Base-by-base conservation (phyloP, 1,139 yeast species). In the Magnusiomyces suaveolens region DNA sequence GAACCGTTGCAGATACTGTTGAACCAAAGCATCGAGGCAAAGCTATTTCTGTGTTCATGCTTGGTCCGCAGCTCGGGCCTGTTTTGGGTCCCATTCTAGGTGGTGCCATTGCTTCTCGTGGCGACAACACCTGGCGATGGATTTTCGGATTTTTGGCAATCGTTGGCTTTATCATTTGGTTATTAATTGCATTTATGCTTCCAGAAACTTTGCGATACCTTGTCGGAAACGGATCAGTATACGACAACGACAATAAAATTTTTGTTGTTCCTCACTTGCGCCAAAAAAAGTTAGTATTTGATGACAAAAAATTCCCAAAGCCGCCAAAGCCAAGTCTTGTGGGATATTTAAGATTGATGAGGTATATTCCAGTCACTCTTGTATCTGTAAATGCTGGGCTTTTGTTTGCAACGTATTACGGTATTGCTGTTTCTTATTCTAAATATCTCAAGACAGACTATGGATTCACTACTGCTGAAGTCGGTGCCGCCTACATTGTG, bases 1-100 rank as follows among this genome's bases (percentile, higher is more conserved):
- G 95, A 2, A 85, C 95, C 0, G 82, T 88, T 47, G 80, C 87
- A 18, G 96, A 88, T 64, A 68, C 87, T 38, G 87, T 75, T 64
- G 73, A 77, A 2, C 82, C 85, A 2, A 79, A 81, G 48, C 79
- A 83, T 60, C 75, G 96, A 64, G 96, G 96, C 0, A 68, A 76
- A 6, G 94, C 94, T 14, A 79, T 87, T 82, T 95, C 96, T 0
- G 73, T 81, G 59, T 88, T 81, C 63, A 88, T 87, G 66, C 72
- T 88, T 50, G 96, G 96, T 0, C 89, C 95, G 0, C 75, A 88
- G 48, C 76, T 83, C 65, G 95, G 95, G 0, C 96, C 96, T 0
- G 74, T 88, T 56, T 61, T 85, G 12, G 83, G 94, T 16, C 96
- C 96, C 0, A 83, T 87, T 38, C 67, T 87, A 46, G 95, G 96